Percentiles rank a stretch among this genome's conserved stretches.
Conservation (phyloP, 805 yeast species). For the Candida jianshihensis region DNA sequence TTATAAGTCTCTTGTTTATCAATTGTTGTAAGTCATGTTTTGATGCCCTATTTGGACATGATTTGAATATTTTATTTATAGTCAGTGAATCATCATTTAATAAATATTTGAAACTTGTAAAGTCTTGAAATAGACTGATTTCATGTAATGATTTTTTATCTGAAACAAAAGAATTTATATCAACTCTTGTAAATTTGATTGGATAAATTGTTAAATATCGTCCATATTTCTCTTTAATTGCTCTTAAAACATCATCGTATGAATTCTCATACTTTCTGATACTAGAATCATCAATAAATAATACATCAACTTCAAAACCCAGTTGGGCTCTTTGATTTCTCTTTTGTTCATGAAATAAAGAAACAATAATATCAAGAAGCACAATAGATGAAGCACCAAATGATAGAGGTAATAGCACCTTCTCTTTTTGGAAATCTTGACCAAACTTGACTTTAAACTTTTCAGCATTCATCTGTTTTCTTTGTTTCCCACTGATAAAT, state of each 20-base stretch:
- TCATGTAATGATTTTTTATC: slow-evolving; percentile 23
- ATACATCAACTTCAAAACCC: slow-evolving; percentile 56
- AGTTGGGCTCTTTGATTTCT: slow-evolving; percentile 53
- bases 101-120: slow-evolving; percentile 7
- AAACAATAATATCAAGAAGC: slow-evolving; percentile 57
- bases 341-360: slow-evolving; percentile 56
- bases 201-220: slow-evolving; percentile 20
- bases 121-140: slow-evolving; percentile 27
- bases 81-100: slow-evolving; percentile 6
- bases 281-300: slow-evolving; percentile 39
- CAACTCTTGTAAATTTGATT: slow-evolving; percentile 33
- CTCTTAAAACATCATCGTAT: slow-evolving; percentile 8
- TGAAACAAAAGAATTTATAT: slow-evolving; percentile 34
- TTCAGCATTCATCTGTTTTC: slow-evolving; percentile 67
- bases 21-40: slow-evolving; percentile 52
- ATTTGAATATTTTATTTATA: slow-evolving; percentile 29
- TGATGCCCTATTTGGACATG: slow-evolving; percentile 50
- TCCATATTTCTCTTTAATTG: slow-evolving; percentile 14
- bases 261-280: slow-evolving; percentile 11
- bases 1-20: slow-evolving; percentile 40
- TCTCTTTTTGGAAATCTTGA: slow-evolving; percentile 32
- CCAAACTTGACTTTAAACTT: slow-evolving; percentile 67
- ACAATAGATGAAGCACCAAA: slow-evolving; percentile 65
- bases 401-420: slow-evolving; percentile 54
- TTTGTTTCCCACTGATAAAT: slow-evolving; percentile 72